These are phyloP conservation scores for Vitis vinifera DNA, from an alignment of 164 flowering plant species.

Conservation along the genomic window DNA sequence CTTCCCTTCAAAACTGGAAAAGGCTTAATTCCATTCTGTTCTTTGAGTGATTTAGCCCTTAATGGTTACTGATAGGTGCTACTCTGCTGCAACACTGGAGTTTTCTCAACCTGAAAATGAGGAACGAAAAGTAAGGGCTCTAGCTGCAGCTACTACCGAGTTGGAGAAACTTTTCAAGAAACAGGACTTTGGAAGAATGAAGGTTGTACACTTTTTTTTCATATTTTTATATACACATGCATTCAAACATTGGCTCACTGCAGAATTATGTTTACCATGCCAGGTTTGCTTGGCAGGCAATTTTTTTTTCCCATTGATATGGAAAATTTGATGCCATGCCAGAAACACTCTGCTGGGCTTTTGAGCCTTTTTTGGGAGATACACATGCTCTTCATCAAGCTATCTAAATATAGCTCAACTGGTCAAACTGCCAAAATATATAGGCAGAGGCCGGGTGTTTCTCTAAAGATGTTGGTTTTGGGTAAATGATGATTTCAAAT, in stretches of 20 bases:
- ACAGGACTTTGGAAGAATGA: constrained; percentile 80
- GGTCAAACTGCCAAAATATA: background rate
- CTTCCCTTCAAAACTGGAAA: background rate
- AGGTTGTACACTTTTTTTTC: constrained; percentile 43
- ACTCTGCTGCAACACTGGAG: constrained; percentile 80
- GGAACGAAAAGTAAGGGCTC: constrained; percentile 65
- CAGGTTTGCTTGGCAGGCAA: background rate
- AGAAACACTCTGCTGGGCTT: background rate
- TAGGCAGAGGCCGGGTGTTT: background rate
- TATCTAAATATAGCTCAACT: background rate
- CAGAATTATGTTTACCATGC: too few relatives aligned
- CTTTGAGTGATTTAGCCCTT: constrained; percentile 1
- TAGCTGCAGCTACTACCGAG: constrained; percentile 87
- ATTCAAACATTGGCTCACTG: background rate
- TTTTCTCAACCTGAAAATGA: constrained; percentile 68
- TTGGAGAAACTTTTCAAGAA: constrained; percentile 84
- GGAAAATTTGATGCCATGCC: background rate
- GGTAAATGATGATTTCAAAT: too few relatives aligned
- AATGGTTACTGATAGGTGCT: constrained; percentile 40
- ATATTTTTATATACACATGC: background rate
- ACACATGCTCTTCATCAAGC: background rate
- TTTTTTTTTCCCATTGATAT: background rate
- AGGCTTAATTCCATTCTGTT: background rate
- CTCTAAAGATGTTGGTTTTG: too few relatives aligned
- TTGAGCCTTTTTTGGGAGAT: background rate